phyloP scores from a whole-genome alignment of 768 basidiomycete species.

The Suillus decipiens region DNA sequence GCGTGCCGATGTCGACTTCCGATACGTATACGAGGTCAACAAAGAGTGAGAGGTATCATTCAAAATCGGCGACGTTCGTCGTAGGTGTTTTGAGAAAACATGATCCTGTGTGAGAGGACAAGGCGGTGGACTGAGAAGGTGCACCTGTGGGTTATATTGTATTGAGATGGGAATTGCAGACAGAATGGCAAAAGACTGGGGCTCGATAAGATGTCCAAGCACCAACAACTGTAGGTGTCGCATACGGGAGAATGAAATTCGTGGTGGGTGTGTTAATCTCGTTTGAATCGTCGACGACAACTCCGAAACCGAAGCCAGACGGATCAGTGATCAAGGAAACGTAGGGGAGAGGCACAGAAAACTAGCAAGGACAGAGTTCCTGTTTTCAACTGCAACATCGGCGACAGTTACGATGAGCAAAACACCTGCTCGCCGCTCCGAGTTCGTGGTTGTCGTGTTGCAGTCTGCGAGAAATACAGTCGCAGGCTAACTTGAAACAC shows the following conservation, averaged over 20 bases:
- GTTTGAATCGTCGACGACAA: too few species aligned
- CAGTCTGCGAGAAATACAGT: too few species aligned
- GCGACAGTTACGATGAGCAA: neutral
- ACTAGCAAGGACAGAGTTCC: too few species aligned
- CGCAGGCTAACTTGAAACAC: too few species aligned
- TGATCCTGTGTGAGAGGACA: conserved; percentile 75
- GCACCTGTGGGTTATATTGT: conserved; percentile 47
- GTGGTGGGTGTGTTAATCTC: too few species aligned
- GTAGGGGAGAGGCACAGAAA: too few species aligned
- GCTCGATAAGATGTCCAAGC: conserved; percentile 54
- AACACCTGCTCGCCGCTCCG: neutral
- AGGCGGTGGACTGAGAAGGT: conserved; percentile 85
- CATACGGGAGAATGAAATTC: too few species aligned
- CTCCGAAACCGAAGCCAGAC: too few species aligned
- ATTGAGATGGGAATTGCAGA: conserved; percentile 58
- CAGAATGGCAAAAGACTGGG: conserved; percentile 52
- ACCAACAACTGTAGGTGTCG: too few species aligned
- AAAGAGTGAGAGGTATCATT: conserved; percentile 96
- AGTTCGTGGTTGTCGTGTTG: neutral
- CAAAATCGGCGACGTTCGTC: conserved; percentile 89
- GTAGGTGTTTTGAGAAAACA: conserved; percentile 85
- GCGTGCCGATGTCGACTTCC: conserved; percentile 71
- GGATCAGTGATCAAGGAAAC: too few species aligned
- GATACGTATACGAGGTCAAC: conserved; percentile 90
- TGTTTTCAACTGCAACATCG: too few species aligned